These are phyloP conservation scores for Boletus pseudo-olivaceus DNA, from an alignment of 768 basidiomycete genomes.

Conservation along the genomic window DNA sequence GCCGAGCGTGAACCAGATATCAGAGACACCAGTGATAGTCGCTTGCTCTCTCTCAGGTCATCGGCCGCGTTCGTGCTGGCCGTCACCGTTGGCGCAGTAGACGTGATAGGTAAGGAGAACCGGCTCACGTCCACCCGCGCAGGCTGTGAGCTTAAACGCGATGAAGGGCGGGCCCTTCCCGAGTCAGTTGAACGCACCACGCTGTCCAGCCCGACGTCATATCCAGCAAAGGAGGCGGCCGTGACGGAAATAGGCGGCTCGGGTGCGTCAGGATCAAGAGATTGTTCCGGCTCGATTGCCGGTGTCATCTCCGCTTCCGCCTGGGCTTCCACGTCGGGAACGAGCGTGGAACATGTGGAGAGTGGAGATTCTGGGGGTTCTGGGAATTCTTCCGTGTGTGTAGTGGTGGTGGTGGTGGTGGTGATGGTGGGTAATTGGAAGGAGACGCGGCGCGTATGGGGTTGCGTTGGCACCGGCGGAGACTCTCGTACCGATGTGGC, in stretches of 20 bases:
- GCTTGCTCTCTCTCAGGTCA: conserved; percentile 2
- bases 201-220: not conserved
- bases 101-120: conserved; percentile 17
- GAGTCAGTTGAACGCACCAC: not conserved
- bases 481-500: not conserved
- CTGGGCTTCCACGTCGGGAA: not conserved
- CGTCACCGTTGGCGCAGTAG: not conserved
- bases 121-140: conserved; percentile 8
- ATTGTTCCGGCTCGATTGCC: not conserved
- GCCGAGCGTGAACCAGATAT: not conserved
- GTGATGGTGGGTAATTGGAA: conserved; percentile 6
- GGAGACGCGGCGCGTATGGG: not conserved
- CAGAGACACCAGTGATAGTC: not conserved
- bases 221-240: not conserved
- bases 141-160: conserved; percentile 11
- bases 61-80: not conserved
- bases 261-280: not conserved
- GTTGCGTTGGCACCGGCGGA: not conserved
- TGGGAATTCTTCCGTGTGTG: not conserved
- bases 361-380: not conserved
- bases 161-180: conserved; percentile 1
- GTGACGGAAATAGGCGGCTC: not conserved
- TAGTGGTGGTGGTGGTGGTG: too few species aligned
- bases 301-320: not conserved
- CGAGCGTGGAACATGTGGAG: conserved; percentile 16